Evolutionary conservation across 495 filamentous ascomycete species (phyloP).

Genomic region (Penicillium canescens): DNA sequence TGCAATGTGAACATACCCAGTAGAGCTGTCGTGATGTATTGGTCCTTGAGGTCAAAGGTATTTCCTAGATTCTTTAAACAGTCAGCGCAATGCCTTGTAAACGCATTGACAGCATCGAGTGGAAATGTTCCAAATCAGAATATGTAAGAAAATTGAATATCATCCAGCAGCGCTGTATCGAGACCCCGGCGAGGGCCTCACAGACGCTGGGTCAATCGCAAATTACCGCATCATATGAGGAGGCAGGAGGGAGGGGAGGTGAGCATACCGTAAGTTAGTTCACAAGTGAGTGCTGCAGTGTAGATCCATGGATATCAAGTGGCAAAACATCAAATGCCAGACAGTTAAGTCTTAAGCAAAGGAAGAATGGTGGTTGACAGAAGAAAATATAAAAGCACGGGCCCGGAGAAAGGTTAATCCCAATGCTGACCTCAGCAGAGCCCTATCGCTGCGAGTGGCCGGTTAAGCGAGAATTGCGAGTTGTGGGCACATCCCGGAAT

Average conservation of each 20-base stretch:
- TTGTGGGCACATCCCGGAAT: slow-evolving; percentile 44
- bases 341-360: background rate
- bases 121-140: slow-evolving; percentile 62
- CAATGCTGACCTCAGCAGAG: slow-evolving; percentile 27
- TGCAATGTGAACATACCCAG: slow-evolving; percentile 19
- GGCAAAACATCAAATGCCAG: too few species aligned
- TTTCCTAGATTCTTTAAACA: slow-evolving; percentile 23
- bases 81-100: slow-evolving; percentile 25
- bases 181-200: slow-evolving; percentile 85
- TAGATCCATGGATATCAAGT: too few species aligned
- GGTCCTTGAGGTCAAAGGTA: background rate
- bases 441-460: slow-evolving; percentile 39
- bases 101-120: slow-evolving; percentile 11
- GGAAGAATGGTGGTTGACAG: slow-evolving; percentile 24
- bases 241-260: slow-evolving; percentile 1
- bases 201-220: slow-evolving; percentile 86
- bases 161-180: slow-evolving; percentile 70
- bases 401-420: slow-evolving; percentile 21
- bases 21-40: background rate
- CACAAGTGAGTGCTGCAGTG: background rate
- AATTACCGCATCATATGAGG: slow-evolving; percentile 90
- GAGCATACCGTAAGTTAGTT: slow-evolving; percentile 30
- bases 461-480: slow-evolving; percentile 32
- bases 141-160: slow-evolving; percentile 98
- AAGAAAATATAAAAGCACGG: slow-evolving; percentile 17